Evolutionary conservation across 2,329 filamentous ascomycete species (phyloP), one percentile per base, ranked within the genome.

Genomic region (Fusarium virguliforme): DNA sequence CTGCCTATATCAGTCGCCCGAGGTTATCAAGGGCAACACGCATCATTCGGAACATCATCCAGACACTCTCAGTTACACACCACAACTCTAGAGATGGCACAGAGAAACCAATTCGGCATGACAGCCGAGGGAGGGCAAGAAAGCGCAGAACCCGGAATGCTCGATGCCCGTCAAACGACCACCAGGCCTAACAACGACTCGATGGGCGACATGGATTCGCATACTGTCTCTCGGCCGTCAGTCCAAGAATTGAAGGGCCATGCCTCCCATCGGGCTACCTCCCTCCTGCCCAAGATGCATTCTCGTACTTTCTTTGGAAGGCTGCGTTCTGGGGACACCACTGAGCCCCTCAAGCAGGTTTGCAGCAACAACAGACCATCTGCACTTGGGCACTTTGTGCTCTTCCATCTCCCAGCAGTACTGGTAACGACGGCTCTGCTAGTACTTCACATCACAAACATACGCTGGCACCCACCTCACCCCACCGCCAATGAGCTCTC

Each of bases 331-430:
- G 12, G 15, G 35, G n/a, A 50, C 12, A 32, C 26, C 4, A 32
- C 26, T 15, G 54, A 63, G 28, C 54, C 28, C 2, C 24, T n/a
- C 8, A 65, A 56, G 26, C 34, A 37, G 26, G 41, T 65, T 26
- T 65, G 62, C 41, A 61, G 26, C 22, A 41, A 60, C n/a, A 53
- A 18, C n/a, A 60, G 41, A 51, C 10, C 22, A 7, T 56, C 34
- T 9, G 40, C 24, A 22, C 40, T 65, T 6, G 3, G 35, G 7
- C 32, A 43, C n/a, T 65, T 55, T 6, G 6, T 41, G 1, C 18
- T 57, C 6, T 43, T 65, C 10, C 56, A 65, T 18, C 26, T 65
- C 9, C 50, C 56, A 8, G 32, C 62, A 8, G 12, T 57, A 2
- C 12, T 40, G 2, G 55, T 61, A 13, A 61, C 50, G 8, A 15